A percentile compares a stretch with the other conserved stretches of the same genome.
Evolutionary conservation across 2,329 filamentous ascomycete species (phyloP).

Genomic region (Paracoccidioides lutzii): DNA sequence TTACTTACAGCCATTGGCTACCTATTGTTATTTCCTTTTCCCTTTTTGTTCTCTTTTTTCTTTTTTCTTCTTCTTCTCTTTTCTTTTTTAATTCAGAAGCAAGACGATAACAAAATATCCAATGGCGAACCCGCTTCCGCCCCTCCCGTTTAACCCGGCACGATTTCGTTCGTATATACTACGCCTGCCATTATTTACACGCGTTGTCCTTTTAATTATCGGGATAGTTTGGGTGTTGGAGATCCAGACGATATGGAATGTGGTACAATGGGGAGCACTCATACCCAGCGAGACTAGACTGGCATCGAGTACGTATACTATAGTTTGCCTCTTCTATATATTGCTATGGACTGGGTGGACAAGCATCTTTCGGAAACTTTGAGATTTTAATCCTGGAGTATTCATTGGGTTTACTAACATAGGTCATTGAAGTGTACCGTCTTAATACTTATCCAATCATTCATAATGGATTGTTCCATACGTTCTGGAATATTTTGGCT

Average conservation of each 20-base stretch:
- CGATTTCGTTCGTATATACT: slow-evolving; percentile 70
- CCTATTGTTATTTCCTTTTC: too few species aligned
- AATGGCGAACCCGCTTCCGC: slow-evolving; percentile 38
- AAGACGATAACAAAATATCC: slow-evolving; percentile 4
- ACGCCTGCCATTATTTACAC: slow-evolving; percentile 78
- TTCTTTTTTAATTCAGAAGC: neutral
- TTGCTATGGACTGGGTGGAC: neutral
- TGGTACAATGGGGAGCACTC: slow-evolving; percentile 65
- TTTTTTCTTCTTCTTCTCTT: neutral
- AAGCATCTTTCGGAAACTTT: too few species aligned
- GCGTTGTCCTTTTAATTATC: slow-evolving; percentile 54
- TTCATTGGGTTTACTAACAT: slow-evolving; percentile 1
- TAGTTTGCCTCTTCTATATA: neutral
- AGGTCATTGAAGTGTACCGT: slow-evolving; percentile 57
- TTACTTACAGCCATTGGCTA: too few species aligned
- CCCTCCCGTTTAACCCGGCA: slow-evolving; percentile 53
- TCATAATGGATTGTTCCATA: slow-evolving; percentile 69
- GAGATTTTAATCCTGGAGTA: neutral
- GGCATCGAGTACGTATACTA: slow-evolving; percentile 49
- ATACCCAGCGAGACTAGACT: slow-evolving; percentile 64
- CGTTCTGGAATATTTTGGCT: slow-evolving; percentile 64
- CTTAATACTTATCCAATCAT: slow-evolving; percentile 86
- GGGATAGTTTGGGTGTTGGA: slow-evolving; percentile 55
- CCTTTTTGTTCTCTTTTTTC: too few species aligned
- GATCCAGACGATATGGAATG: slow-evolving; percentile 56